These are phyloP conservation scores for Fusarium irregulare DNA, from an alignment of 2,329 filamentous ascomycete species.

Conservation along the genomic window DNA sequence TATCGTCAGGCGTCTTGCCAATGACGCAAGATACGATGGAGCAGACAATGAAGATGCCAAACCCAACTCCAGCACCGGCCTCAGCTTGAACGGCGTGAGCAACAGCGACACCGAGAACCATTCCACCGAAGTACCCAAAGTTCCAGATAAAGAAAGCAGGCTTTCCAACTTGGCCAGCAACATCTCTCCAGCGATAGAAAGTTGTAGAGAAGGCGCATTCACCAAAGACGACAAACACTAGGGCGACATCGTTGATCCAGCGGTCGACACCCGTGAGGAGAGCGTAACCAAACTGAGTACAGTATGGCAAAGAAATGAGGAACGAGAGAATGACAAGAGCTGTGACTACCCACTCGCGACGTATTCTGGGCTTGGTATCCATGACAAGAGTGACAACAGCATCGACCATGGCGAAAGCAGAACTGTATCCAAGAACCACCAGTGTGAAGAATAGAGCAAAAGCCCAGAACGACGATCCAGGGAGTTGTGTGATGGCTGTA, in stretches of 20 bases:
- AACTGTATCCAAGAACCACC: constrained; percentile 67
- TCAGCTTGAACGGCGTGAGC: constrained; percentile 59
- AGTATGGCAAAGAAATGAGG: constrained; percentile 66
- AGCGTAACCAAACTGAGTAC: constrained; percentile 68
- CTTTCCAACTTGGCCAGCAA: constrained; percentile 58
- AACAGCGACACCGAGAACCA: constrained; percentile 62
- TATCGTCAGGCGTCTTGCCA: constrained; percentile 55
- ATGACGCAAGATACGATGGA: constrained; percentile 54
- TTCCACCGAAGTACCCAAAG: constrained; percentile 63
- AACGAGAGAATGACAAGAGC: constrained; percentile 61
- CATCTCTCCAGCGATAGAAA: constrained; percentile 63
- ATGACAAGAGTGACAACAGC: constrained; percentile 65
- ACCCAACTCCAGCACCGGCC: constrained; percentile 63
- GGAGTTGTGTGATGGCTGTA: constrained; percentile 66
- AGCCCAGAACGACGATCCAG: constrained; percentile 68
- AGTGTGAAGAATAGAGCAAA: constrained; percentile 69
- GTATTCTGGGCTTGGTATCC: constrained; percentile 57
- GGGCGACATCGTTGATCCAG: constrained; percentile 66
- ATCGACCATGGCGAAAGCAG: constrained; percentile 69
- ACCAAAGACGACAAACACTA: constrained; percentile 66
- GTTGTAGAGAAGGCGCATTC: constrained; percentile 64
- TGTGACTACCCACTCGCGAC: constrained; percentile 61
- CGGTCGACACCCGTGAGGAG: constrained; percentile 65
- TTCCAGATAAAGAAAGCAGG: constrained; percentile 60
- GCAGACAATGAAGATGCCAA: constrained; percentile 62